Conservation (phyloP, 2,329 filamentous ascomycete species). For the Aspergillus carbonarius region DNA sequence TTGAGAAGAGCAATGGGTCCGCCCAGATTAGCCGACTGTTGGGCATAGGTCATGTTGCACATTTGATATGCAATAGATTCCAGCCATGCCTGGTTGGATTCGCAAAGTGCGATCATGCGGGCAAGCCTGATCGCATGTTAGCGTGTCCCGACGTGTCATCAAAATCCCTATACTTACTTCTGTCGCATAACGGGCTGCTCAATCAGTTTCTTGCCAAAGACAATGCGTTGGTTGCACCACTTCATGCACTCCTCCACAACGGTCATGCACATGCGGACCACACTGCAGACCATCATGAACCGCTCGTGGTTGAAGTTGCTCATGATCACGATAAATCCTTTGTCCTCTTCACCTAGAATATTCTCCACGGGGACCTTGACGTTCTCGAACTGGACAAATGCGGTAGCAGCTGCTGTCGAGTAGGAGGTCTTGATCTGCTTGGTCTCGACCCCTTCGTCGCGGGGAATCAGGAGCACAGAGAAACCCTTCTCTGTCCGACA, state of each 20-base stretch:
- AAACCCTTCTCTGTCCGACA: conserved; percentile 78
- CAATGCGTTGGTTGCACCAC: conserved; percentile 82
- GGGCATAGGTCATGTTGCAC: conserved; percentile 76
- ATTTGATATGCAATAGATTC: conserved; percentile 85
- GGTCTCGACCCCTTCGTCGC: conserved; percentile 66
- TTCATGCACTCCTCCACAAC: conserved; percentile 83
- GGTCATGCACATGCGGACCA: conserved; percentile 64
- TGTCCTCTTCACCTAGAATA: conserved; percentile 77
- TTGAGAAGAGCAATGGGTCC: conserved; percentile 83
- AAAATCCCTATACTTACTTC: conserved; percentile 68
- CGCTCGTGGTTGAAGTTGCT: conserved; percentile 88
- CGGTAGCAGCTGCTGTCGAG: conserved; percentile 73
- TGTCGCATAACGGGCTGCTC: conserved; percentile 78
- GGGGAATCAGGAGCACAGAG: conserved; percentile 72
- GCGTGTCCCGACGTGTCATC: too few relatives aligned
- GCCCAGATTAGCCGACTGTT: conserved; percentile 72
- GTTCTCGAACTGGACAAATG: conserved; percentile 79
- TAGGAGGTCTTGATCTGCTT: conserved; percentile 67
- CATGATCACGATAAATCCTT: conserved; percentile 81
- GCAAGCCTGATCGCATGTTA: conserved; percentile 57
- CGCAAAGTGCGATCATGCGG: conserved; percentile 79
- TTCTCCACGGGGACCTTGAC: conserved; percentile 80
- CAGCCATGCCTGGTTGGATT: conserved; percentile 83
- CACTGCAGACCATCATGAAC: conserved; percentile 70
- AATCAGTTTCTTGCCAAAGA: conserved; percentile 79